Evolutionary conservation across 345 rosid genomes (phyloP), one percentile per base, ranked within the genome.

Genomic region (Mallotus nudiflorus): DNA sequence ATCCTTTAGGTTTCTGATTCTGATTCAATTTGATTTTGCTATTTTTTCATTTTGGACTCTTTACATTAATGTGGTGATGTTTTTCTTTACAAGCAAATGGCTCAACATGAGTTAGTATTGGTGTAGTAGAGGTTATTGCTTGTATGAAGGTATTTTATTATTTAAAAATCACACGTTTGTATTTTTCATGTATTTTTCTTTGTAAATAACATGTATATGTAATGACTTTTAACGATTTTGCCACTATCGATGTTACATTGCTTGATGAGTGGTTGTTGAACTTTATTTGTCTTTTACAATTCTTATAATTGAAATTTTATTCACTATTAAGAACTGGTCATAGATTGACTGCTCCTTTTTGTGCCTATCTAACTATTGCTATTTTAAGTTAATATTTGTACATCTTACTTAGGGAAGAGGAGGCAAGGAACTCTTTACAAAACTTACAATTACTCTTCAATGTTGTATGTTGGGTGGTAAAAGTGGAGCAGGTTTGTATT

Each of bases 41-140:
- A 4, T 31, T 66, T 52, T 55, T 62, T 27, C 8, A 22, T 57
- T 39, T 67, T 25, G n/a, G n/a, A n/a, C n/a, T 46, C 57, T 61
- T 71, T 61, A 16, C 45, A 62, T 3, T 24, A 28, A 18, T 71
- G 42, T 65, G 64, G 64, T 69, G 12, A 24, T 13, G 44, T 18
- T 28, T 60, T 53, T 19, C 53, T 27, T 55, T 71, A 39, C 75
- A 95, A 97, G 98, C 99, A 51, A 86, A 92, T 82, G 99, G 94
- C 68, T 95, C 98, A 6, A 91, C 98, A 24, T 87, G 91, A 76
- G 89, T 95, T 24, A 82, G 80, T 67, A 72, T 92, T 25, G 98
- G 96, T 62, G 87, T 83, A 50, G 92, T 94, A 5, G 94, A 95
- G 79, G 97, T 92, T 67, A 88, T 95, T 88, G 97, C 98, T 20